Percentiles rank a stretch among this genome's conserved stretches.
These are phyloP conservation scores for Collybia sordida DNA, from an alignment of 768 basidiomycete species.

Conservation along the genomic window DNA sequence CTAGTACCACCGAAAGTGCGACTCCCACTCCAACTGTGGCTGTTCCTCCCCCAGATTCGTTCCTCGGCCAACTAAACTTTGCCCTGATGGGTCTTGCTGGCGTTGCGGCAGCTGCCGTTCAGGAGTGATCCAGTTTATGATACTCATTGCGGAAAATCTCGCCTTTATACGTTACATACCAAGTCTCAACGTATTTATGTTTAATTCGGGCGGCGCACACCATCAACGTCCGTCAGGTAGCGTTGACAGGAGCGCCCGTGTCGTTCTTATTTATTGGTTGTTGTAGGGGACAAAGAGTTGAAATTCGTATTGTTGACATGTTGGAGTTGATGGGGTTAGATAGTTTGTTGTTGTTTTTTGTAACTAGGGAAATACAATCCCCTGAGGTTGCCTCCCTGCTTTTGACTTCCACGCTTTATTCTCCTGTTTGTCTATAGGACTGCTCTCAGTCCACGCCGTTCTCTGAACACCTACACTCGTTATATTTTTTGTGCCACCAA, in stretches of 20 bases:
- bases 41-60: constrained; percentile 14
- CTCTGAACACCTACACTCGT: constrained; percentile 13
- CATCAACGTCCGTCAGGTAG: no score
- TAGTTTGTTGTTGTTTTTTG: constrained; percentile 12
- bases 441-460: constrained; percentile 12
- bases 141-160: no score
- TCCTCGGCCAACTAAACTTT: constrained; percentile 7
- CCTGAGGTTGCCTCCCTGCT: background rate
- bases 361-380: background rate
- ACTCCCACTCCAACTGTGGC: constrained; percentile 7
- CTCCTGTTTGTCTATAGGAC: background rate
- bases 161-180: no score
- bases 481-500: constrained; percentile 2
- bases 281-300: background rate
- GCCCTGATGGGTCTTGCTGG: constrained; percentile 11
- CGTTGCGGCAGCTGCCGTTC: constrained; percentile 11
- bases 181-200: no score
- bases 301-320: background rate
- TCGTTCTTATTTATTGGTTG: background rate
- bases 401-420: background rate
- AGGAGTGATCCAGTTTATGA: no score
- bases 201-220: no score
- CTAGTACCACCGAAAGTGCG: constrained; percentile 1
- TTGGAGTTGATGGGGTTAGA: constrained; percentile 2
- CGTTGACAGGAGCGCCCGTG: background rate